Percentiles rank a stretch among this genome's conserved stretches.
Evolutionary conservation across 2,329 filamentous ascomycete species (phyloP).

Genomic region (Penicillium sp.): DNA sequence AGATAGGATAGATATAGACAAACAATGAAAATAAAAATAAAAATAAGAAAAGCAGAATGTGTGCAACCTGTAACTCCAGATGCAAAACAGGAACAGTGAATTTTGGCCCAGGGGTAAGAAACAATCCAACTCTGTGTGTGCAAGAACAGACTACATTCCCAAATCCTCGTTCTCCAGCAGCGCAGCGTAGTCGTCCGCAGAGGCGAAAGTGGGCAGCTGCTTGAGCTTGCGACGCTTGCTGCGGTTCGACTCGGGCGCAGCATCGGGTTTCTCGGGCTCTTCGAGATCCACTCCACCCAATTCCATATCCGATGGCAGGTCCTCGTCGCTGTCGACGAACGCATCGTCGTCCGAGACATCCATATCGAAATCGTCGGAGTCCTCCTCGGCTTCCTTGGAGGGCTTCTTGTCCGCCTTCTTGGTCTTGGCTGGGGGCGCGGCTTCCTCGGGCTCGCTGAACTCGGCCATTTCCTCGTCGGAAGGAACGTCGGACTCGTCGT

Average conservation of each 20-base stretch:
- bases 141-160: slow-evolving; percentile 30
- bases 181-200: slow-evolving; percentile 87
- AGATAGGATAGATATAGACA: slow-evolving; percentile 1
- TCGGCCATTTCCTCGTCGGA: slow-evolving; percentile 49
- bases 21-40: background rate
- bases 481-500: slow-evolving; percentile 47
- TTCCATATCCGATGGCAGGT: slow-evolving; percentile 51
- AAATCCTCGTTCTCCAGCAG: slow-evolving; percentile 71
- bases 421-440: slow-evolving; percentile 16
- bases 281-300: slow-evolving; percentile 42
- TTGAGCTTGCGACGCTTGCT: slow-evolving; percentile 81
- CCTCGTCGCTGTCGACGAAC: slow-evolving; percentile 54
- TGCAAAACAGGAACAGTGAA: background rate
- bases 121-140: background rate
- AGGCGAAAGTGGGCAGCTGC: slow-evolving; percentile 87
- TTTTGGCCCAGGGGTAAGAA: background rate
- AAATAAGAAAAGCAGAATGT: background rate
- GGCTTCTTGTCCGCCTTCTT: slow-evolving; percentile 26
- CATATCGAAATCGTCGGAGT: slow-evolving; percentile 54
- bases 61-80: slow-evolving; percentile 7
- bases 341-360: slow-evolving; percentile 47
- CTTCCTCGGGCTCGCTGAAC: slow-evolving; percentile 46
- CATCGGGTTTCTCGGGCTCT: slow-evolving; percentile 39
- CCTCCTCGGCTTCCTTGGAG: slow-evolving; percentile 45
- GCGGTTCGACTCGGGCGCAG: slow-evolving; percentile 41